Evolutionary conservation across 345 rosid species (phyloP).

Genomic region (Salix purpurea): DNA sequence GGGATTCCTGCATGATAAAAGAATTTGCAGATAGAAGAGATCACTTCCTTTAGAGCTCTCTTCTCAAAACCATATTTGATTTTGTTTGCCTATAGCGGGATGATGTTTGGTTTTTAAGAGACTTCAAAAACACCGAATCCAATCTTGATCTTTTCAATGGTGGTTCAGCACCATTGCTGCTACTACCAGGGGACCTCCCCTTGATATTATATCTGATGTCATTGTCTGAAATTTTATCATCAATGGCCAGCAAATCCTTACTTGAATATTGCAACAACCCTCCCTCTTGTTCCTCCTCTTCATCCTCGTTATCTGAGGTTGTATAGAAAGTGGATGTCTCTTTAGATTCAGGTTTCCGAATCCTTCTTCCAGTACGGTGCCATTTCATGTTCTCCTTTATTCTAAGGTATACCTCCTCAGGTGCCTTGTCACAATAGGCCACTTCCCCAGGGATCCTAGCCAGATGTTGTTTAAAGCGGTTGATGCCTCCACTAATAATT

Average conservation of each 20-base stretch:
- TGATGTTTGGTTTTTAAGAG: constrained; percentile 37
- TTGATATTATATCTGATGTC: constrained; percentile 39
- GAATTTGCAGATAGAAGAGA: constrained; percentile 53
- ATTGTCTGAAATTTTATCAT: constrained; percentile 44
- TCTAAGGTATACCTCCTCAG: constrained; percentile 66
- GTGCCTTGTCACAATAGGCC: constrained; percentile 59
- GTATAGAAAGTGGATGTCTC: constrained; percentile 38
- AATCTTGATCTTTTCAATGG: constrained; percentile 43
- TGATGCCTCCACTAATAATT: constrained; percentile 71
- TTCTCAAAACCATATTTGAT: constrained; percentile 25
- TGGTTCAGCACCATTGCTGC: constrained; percentile 44
- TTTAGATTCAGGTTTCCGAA: constrained; percentile 47
- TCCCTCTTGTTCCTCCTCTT: constrained; percentile 46
- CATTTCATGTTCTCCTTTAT: constrained; percentile 78
- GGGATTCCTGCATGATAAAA: constrained; percentile 64
- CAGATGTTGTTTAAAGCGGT: constrained; percentile 74
- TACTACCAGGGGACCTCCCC: constrained; percentile 37
- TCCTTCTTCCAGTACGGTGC: constrained; percentile 70
- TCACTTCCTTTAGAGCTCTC: constrained; percentile 44
- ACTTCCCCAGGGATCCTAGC: constrained; percentile 88
- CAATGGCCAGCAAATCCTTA: constrained; percentile 42
- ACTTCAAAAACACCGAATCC: constrained; percentile 44
- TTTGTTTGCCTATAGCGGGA: constrained; percentile 36
- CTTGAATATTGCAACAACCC: constrained; percentile 33
- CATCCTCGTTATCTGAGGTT: constrained; percentile 51